Evolutionary conservation across 1,139 yeast genomes (phyloP).

Genomic region (Yamadazyma conglobata): DNA sequence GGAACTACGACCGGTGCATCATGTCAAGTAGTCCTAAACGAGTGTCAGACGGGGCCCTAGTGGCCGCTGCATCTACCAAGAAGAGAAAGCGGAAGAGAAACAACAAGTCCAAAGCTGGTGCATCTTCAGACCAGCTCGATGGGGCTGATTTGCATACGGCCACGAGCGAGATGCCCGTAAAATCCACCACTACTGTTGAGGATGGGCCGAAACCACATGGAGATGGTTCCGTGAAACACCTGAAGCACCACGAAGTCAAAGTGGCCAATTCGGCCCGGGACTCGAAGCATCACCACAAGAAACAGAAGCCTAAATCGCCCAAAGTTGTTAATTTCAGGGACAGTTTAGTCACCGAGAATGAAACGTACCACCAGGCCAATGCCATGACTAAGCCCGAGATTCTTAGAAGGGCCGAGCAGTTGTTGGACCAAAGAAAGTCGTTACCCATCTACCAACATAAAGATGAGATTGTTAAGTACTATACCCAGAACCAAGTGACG

Average conservation of each 20-base stretch:
- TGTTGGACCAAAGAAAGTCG: slow-evolving; percentile 50
- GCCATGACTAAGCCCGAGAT: slow-evolving; percentile 19
- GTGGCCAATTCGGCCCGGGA: background rate
- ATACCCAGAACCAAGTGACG: slow-evolving; percentile 60
- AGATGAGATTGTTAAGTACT: slow-evolving; percentile 55
- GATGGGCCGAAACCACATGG: too few species aligned
- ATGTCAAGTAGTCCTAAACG: too few species aligned
- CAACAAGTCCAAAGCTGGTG: too few species aligned
- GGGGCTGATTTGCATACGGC: too few species aligned
- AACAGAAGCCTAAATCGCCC: slow-evolving; percentile 1
- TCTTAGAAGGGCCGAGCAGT: slow-evolving; percentile 39
- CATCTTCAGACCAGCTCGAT: too few species aligned
- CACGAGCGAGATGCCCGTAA: too few species aligned
- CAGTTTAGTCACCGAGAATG: slow-evolving; percentile 21
- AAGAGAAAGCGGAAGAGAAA: slow-evolving; percentile 23
- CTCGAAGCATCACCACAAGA: background rate
- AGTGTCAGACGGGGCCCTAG: background rate
- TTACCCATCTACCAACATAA: slow-evolving; percentile 78
- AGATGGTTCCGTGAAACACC: too few species aligned
- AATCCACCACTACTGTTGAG: too few species aligned
- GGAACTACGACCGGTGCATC: too few species aligned
- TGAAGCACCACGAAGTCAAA: too few species aligned
- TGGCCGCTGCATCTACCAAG: slow-evolving; percentile 5
- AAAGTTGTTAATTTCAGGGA: slow-evolving; percentile 16
- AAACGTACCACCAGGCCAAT: slow-evolving; percentile 14